phyloP scores from a whole-genome alignment of 2,329 filamentous ascomycete genomes.

The Plectosphaerella cucumerina region DNA sequence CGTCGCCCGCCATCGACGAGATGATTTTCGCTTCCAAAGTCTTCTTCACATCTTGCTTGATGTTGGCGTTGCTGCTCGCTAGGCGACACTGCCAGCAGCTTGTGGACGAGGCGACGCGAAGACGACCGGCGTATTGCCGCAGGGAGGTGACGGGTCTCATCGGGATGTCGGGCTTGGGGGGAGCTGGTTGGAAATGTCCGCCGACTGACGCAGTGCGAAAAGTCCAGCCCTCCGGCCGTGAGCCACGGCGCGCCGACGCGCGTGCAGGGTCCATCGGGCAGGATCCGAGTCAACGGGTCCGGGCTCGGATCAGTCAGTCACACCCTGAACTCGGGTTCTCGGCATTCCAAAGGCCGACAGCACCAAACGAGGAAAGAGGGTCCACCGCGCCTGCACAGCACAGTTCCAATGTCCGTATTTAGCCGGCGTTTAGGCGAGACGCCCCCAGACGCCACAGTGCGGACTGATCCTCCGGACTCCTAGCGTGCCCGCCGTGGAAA shows the following conservation, averaged over 20 bases:
- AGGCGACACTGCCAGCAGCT: slow-evolving; percentile 1
- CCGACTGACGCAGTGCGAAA: not conserved
- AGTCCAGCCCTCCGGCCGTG: not conserved
- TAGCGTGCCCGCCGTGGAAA: no score
- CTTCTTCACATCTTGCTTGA: not conserved
- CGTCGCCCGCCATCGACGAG: slow-evolving; percentile 23
- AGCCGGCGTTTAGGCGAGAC: no score
- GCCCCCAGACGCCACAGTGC: no score
- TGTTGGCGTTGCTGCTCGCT: not conserved
- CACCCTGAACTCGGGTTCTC: no score
- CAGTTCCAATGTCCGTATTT: no score
- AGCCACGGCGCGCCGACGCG: not conserved
- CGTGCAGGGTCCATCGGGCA: not conserved
- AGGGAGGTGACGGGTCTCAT: not conserved
- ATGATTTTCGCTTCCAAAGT: slow-evolving; percentile 19
- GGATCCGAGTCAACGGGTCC: not conserved
- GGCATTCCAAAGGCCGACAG: no score
- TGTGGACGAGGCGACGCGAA: not conserved
- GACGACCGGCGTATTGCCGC: not conserved
- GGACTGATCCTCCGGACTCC: no score
- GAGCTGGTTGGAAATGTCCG: not conserved
- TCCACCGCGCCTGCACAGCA: no score
- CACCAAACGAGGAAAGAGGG: no score
- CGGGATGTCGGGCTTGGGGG: not conserved
- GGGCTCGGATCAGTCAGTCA: not conserved